Evolutionary conservation across 2,329 filamentous ascomycete species (phyloP), one percentile per base, ranked within the genome.

Genomic region (Aspergillus sojae): DNA sequence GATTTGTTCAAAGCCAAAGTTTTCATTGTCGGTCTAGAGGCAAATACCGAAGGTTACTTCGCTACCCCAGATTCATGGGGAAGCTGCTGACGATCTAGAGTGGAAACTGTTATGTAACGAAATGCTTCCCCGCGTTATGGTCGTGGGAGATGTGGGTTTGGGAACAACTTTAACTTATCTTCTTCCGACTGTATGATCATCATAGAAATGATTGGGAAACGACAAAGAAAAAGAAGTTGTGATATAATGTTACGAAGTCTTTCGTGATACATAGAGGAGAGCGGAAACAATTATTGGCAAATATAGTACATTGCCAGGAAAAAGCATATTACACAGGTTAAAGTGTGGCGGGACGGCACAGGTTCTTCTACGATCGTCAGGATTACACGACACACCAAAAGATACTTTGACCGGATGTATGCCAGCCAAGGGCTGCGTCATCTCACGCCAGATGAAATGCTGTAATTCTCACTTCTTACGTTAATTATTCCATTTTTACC

Each of bases 81-180:
- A 68, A 74, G 65, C 68, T 69, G 67, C 73, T 73, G 52, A 54
- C 30, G 52, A 55, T 55, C 52, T 19, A 39, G 52, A 55, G 71
- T 74, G 72, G 69, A 74, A 74, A 65, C 70, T 69, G 67, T 74
- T 74, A 74, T 65, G 61, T 74, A 74, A 74, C 63, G 69, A 61
- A 63, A 52, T 72, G 54, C 54, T 57, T 62, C 72, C 71, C 72
- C 72, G 67, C 71, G 71, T 68, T 73, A 63, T 65, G 58, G 56
- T 60, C 28, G 55, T 19, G 45, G 43, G 30, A 34, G 39, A 53
- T 48, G 61, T 60, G 54, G 60, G 53, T 59, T 56, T 46, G 43
- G 53, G 28, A 46, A 30, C 53, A 62, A 65, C 57, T 62, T 55
- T 65, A 62, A 60, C 58, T 58, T 57, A 57, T 46, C 52, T 57